Conservation (phyloP, 371 early-diverging fungal species). For the Syncephalastrum racemosum region DNA sequence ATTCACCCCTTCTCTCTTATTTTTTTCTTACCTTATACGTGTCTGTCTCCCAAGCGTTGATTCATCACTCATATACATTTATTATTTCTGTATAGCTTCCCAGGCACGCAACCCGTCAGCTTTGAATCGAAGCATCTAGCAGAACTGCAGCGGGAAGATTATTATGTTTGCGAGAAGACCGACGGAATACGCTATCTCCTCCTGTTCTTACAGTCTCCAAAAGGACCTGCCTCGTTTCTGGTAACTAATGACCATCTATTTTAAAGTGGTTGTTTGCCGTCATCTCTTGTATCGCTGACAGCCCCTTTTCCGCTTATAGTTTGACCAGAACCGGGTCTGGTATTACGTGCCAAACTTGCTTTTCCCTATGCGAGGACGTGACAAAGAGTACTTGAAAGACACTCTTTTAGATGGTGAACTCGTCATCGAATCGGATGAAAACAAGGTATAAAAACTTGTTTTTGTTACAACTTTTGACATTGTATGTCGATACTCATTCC, state of each 20-base stretch:
- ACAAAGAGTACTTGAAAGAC: constrained; percentile 61
- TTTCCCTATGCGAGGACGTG: constrained; percentile 54
- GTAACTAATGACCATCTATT: constrained; percentile 28
- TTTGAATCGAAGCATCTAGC: constrained; percentile 68
- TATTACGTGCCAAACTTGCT: constrained; percentile 66
- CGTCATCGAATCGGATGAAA: constrained; percentile 45
- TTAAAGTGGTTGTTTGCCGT: background rate
- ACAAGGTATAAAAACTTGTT: constrained; percentile 4
- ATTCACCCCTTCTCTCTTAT: constrained; percentile 1
- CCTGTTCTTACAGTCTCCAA: constrained; percentile 52
- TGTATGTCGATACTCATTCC: background rate
- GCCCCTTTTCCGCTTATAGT: constrained; percentile 32
- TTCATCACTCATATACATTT: background rate
- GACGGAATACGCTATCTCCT: constrained; percentile 84
- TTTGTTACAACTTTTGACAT: background rate
- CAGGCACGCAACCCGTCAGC: constrained; percentile 87
- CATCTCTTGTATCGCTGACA: background rate
- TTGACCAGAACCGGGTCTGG: constrained; percentile 69
- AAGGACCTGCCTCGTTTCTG: constrained; percentile 65
- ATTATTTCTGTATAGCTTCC: constrained; percentile 56
- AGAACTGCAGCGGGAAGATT: constrained; percentile 74
- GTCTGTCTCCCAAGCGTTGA: no score
- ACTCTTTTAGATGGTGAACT: constrained; percentile 83
- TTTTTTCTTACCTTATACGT: no score
- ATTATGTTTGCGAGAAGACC: constrained; percentile 90